Evolutionary conservation across 257 asterid genomes (phyloP), one percentile per base, ranked within the genome.

Genomic region (Ophiorrhiza pumila): DNA sequence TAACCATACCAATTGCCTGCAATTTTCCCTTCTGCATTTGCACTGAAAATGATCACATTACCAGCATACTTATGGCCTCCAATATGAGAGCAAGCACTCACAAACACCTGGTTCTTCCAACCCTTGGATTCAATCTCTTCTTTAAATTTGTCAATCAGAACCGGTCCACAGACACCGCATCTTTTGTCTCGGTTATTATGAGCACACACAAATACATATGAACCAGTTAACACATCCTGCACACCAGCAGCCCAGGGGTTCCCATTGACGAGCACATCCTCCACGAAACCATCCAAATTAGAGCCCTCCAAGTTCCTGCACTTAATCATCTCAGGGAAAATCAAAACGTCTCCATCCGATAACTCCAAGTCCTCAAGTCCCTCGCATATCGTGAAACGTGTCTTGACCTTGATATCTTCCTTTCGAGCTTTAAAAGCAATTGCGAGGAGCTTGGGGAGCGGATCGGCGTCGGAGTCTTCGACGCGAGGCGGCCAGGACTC

Each of bases 51-150:
- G 66, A 95, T 92, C 74, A 86, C 88, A 42, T 92, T 95, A 75
- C 99, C 99, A 42, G 99, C 99, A 81, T 95, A 92, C 84, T 95
- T 95, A 80, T 95, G 98, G 56, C 98, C 99, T 61, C 99, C 99
- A 29, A 95, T 70, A 85, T 95, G 99, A 4, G 97, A 95, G 83
- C 97, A 95, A 78, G 96, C 96, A 82, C 89, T 75, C 73, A 92
- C 98, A 76, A 46, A 73, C 34, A 95, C 87, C 68, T 83, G 83
- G 71, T 77, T 74, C 71, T 82, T 86, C 83, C 85, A 80, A 56
- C 83, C 85, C 90, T 79, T 86, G 69, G 87, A 74, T 74, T 78
- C 89, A 75, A 89, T 81, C 81, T 81, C 96, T 83, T 87, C 93
- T 34, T 82, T 88, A 70, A 95, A 92, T 77, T 88, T 91, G 59